Evolutionary conservation across 73 alveolate genomes (phyloP).

Genomic region (Tetrahymena malaccensis): DNA sequence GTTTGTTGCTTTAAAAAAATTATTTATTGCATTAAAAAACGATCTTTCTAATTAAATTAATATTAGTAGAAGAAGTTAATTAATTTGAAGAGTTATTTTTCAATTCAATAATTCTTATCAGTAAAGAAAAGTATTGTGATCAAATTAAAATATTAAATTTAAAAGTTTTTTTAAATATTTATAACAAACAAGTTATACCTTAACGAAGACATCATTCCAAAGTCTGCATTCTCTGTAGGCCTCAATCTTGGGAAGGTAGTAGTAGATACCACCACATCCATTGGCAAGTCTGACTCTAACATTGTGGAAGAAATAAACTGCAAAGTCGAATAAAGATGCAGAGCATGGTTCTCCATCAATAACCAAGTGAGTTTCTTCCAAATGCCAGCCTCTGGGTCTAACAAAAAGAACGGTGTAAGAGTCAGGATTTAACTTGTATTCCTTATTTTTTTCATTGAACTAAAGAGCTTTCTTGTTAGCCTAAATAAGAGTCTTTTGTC

Average conservation of each 20-base stretch:
- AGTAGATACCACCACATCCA: slow-evolving; percentile 6
- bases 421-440: not conserved
- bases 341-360: slow-evolving; percentile 36
- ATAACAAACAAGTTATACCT: not conserved
- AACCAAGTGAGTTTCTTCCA: slow-evolving; percentile 27
- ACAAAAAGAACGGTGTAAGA: not conserved
- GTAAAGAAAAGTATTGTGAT: not conserved
- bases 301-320: slow-evolving; percentile 35
- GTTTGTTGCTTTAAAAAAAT: not conserved
- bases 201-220: slow-evolving; percentile 36
- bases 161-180: too few relatives aligned
- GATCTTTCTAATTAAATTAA: too few relatives aligned
- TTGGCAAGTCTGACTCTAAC: slow-evolving; percentile 1
- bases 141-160: not conserved
- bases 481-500: not conserved
- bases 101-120: not conserved
- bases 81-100: too few relatives aligned
- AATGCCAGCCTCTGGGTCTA: slow-evolving; percentile 8
- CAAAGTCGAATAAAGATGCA: slow-evolving; percentile 40
- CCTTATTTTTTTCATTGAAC: not conserved
- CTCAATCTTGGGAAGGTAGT: slow-evolving; percentile 35
- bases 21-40: not conserved
- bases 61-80: not conserved
- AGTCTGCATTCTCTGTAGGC: slow-evolving; percentile 33
- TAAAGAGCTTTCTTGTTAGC: not conserved